These are phyloP conservation scores for Didymella keratinophila DNA, from an alignment of 2,329 filamentous ascomycete genomes.

Conservation along the genomic window DNA sequence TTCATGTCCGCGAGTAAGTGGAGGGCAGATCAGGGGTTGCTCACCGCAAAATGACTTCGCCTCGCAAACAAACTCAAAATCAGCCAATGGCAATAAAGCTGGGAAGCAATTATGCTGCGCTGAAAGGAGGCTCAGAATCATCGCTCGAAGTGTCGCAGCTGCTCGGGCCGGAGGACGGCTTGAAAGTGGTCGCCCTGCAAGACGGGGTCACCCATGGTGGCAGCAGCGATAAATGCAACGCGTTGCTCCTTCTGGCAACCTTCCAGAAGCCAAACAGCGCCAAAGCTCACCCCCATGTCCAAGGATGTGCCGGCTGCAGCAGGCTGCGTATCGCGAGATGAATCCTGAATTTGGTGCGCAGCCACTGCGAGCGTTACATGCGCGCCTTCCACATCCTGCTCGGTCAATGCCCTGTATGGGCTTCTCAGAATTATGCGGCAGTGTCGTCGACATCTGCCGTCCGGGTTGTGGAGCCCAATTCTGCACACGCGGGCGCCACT, in stretches of 20 bases:
- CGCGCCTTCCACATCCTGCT: slow-evolving; percentile 9
- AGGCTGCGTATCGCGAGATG: slow-evolving; percentile 16
- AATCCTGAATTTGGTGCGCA: slow-evolving; percentile 8
- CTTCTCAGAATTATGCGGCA: slow-evolving; percentile 15
- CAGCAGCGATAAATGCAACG: slow-evolving; percentile 29
- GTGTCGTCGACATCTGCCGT: slow-evolving; percentile 12
- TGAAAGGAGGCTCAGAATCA: slow-evolving; percentile 19
- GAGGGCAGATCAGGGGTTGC: slow-evolving; percentile 34
- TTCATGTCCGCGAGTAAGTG: slow-evolving; percentile 29
- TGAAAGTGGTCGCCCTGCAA: slow-evolving; percentile 32
- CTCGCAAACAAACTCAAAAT: slow-evolving; percentile 13
- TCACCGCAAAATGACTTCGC: slow-evolving; percentile 25
- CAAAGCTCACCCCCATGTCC: slow-evolving; percentile 22
- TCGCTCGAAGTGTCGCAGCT: slow-evolving; percentile 26
- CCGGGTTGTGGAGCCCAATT: slow-evolving; percentile 33
- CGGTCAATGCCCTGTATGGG: slow-evolving; percentile 11
- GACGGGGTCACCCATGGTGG: slow-evolving; percentile 27
- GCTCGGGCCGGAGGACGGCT: slow-evolving; percentile 32
- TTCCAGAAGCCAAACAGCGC: slow-evolving; percentile 35
- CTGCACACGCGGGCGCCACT: slow-evolving; percentile 44
- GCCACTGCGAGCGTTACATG: slow-evolving; percentile 6
- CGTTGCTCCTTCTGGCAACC: slow-evolving; percentile 38
- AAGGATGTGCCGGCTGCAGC: slow-evolving; percentile 27
- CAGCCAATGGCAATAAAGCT: slow-evolving; percentile 26
- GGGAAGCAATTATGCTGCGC: slow-evolving; percentile 23